These are phyloP conservation scores for Phytophthora pisi DNA, from an alignment of 352 stramenopile species.

Conservation along the genomic window DNA sequence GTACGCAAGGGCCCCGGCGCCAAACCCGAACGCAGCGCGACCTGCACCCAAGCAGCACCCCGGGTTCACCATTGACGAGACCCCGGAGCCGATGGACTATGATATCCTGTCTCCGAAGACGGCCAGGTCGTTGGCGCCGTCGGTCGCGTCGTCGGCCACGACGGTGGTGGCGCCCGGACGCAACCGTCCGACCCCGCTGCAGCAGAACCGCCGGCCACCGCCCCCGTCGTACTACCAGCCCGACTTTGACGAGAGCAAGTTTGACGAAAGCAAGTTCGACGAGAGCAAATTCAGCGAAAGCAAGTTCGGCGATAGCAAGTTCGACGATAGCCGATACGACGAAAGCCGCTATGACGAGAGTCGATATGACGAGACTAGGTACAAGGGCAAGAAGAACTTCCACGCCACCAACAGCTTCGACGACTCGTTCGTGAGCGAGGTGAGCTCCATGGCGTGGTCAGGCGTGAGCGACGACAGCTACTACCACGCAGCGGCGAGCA, in stretches of 20 bases:
- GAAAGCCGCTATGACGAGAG: slow-evolving; percentile 30
- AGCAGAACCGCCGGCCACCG: slow-evolving; percentile 34
- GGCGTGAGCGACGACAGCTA: slow-evolving; percentile 38
- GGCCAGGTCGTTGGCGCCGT: slow-evolving; percentile 32
- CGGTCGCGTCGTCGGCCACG: slow-evolving; percentile 33
- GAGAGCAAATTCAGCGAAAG: slow-evolving; percentile 16
- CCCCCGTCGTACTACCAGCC: slow-evolving; percentile 29
- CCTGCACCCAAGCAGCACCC: slow-evolving; percentile 17
- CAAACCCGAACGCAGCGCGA: slow-evolving; percentile 7
- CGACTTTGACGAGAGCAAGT: slow-evolving; percentile 11
- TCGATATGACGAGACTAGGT: slow-evolving; percentile 22
- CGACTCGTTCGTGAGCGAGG: slow-evolving; percentile 39
- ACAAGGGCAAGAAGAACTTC: slow-evolving; percentile 13
- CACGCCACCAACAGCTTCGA: slow-evolving; percentile 25
- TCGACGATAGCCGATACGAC: slow-evolving; percentile 16
- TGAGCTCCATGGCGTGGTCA: slow-evolving; percentile 40
- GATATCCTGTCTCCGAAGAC: slow-evolving; percentile 39
- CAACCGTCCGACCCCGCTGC: slow-evolving; percentile 37
- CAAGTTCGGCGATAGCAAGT: slow-evolving; percentile 21
- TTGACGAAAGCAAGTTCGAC: slow-evolving; percentile 18
- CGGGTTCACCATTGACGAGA: slow-evolving; percentile 26
- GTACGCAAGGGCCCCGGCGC: slow-evolving; percentile 16
- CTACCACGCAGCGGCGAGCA: slow-evolving; percentile 32
- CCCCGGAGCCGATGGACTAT: slow-evolving; percentile 20
- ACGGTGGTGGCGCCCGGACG: slow-evolving; percentile 34